Conservation (phyloP, 2,329 filamentous ascomycete species). For the Colletotrichum sp. region DNA sequence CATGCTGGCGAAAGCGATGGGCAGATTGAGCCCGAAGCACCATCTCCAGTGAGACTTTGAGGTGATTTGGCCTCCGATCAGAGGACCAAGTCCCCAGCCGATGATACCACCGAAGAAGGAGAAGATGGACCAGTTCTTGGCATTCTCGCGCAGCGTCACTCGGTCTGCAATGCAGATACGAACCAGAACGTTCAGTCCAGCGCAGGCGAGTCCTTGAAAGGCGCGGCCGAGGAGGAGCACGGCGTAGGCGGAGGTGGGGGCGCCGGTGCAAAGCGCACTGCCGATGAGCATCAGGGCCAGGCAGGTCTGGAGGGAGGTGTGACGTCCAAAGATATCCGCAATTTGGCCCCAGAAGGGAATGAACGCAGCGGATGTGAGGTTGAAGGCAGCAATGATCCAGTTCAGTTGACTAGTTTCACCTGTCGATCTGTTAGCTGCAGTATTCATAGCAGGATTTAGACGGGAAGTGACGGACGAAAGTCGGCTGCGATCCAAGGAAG, state of each 20-base stretch:
- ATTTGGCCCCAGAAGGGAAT: conserved; percentile 71
- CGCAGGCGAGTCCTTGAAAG: conserved; percentile 66
- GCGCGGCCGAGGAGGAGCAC: conserved; percentile 68
- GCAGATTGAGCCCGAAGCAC: conserved; percentile 70
- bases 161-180: conserved; percentile 70
- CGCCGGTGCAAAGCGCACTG: conserved; percentile 64
- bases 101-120: conserved; percentile 61
- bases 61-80: conserved; percentile 64
- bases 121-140: conserved; percentile 67
- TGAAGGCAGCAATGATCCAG: conserved; percentile 75
- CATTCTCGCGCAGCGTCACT: conserved; percentile 65
- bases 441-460: background rate
- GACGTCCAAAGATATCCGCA: conserved; percentile 69
- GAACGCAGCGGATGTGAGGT: conserved; percentile 69
- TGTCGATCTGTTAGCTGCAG: conserved; percentile 23
- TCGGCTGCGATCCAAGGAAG: conserved; percentile 64
- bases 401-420: conserved; percentile 64
- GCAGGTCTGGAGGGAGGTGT: conserved; percentile 65
- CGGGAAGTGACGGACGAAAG: conserved; percentile 43
- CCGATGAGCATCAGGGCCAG: conserved; percentile 64
- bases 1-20: conserved; percentile 56
- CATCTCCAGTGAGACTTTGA: conserved; percentile 63
- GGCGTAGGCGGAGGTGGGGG: conserved; percentile 56
- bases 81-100: conserved; percentile 64
- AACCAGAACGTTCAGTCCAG: conserved; percentile 65